phyloP scores from a whole-genome alignment of 495 filamentous ascomycete genomes.

The Podospora didyma region DNA sequence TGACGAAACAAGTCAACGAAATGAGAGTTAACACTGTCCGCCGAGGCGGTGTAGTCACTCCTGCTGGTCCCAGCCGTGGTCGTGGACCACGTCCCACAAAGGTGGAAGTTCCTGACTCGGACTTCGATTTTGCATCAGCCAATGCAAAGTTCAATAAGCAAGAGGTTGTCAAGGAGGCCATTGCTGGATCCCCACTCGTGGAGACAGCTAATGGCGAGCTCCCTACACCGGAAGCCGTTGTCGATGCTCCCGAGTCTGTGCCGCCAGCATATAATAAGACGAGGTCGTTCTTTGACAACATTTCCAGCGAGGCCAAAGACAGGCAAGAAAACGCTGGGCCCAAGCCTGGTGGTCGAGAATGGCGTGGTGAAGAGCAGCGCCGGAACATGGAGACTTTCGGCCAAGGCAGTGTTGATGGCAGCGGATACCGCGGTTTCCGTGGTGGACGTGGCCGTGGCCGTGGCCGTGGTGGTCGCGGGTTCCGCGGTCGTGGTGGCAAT shows the following conservation, averaged over 20 bases:
- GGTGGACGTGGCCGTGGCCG: slow-evolving; percentile 67
- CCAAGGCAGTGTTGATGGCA: slow-evolving; percentile 89
- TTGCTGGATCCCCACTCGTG: slow-evolving; percentile 67
- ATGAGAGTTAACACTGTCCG: slow-evolving; percentile 66
- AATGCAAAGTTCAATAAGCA: slow-evolving; percentile 99
- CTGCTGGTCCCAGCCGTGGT: slow-evolving; percentile 50
- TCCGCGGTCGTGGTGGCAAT: slow-evolving; percentile 36
- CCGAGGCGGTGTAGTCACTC: slow-evolving; percentile 26
- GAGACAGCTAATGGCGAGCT: slow-evolving; percentile 40
- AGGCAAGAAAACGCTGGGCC: slow-evolving; percentile 66
- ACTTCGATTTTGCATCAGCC: slow-evolving; percentile 88
- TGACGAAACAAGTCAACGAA: slow-evolving; percentile 81
- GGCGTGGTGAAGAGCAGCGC: slow-evolving; percentile 87
- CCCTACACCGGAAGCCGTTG: slow-evolving; percentile 22
- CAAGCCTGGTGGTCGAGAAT: slow-evolving; percentile 78
- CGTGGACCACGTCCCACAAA: slow-evolving; percentile 54
- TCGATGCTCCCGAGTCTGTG: slow-evolving; percentile 32
- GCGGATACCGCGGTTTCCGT: slow-evolving; percentile 70
- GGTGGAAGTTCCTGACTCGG: slow-evolving; percentile 80
- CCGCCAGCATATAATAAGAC: slow-evolving; percentile 73
- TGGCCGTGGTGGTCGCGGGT: slow-evolving; percentile 54
- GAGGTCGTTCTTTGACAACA: slow-evolving; percentile 93
- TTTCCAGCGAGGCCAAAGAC: slow-evolving; percentile 88
- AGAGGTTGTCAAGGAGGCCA: slow-evolving; percentile 87
- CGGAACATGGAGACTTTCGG: slow-evolving; percentile 98